Conservation (phyloP, 2,329 filamentous ascomycete species). For the Fusarium brevicatenulatum region DNA sequence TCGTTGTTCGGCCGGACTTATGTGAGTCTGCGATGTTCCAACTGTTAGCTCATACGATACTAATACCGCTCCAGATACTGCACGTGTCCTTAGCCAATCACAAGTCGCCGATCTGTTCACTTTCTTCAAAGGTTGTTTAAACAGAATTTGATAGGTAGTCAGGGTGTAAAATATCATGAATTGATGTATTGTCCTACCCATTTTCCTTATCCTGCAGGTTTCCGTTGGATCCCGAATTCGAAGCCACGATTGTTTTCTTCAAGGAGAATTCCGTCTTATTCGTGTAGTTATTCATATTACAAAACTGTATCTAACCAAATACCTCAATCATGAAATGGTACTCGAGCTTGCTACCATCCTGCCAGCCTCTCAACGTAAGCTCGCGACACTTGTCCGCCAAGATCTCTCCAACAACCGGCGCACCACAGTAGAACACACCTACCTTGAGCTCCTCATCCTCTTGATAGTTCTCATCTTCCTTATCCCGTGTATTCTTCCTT, state of each 20-base stretch:
- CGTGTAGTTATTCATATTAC: background rate
- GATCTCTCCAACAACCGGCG: conserved; percentile 64
- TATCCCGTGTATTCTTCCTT: background rate
- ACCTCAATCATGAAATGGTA: conserved; percentile 69
- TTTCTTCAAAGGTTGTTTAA: conserved; percentile 19
- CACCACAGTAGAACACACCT: conserved; percentile 67
- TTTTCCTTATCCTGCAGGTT: too few relatives aligned
- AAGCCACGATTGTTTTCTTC: too few relatives aligned
- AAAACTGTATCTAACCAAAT: conserved; percentile 52
- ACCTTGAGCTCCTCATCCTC: conserved; percentile 56
- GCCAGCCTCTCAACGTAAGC: conserved; percentile 60
- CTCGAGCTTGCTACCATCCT: conserved; percentile 62
- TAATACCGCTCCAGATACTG: background rate
- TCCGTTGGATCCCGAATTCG: too few relatives aligned
- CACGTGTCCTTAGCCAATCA: background rate
- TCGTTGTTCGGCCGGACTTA: conserved; percentile 33
- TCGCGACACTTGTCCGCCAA: conserved; percentile 63
- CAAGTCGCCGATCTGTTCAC: background rate
- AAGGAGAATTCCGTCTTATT: too few relatives aligned
- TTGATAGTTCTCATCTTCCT: conserved; percentile 12
- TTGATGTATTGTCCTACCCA: too few relatives aligned
- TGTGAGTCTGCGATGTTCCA: conserved; percentile 5
- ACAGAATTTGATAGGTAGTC: background rate
- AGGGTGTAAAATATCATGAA: too few relatives aligned
- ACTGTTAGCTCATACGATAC: background rate